phyloP scores from a whole-genome alignment of 495 filamentous ascomycete genomes.

The Aspergillus bertholletiae region DNA sequence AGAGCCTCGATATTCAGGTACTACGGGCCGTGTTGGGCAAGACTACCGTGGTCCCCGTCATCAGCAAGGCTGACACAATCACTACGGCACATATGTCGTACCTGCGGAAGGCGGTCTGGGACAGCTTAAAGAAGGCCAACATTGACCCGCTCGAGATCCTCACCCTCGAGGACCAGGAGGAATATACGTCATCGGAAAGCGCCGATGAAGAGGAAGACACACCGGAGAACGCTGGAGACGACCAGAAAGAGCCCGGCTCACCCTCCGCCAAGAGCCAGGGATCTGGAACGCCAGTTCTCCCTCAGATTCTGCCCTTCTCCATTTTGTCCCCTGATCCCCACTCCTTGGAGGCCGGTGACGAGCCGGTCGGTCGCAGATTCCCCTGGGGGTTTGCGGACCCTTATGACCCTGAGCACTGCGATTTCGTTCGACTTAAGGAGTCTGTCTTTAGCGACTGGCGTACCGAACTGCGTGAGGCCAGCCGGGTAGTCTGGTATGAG shows the following conservation, averaged over 20 bases:
- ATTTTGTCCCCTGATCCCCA: conserved; percentile 90
- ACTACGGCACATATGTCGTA: conserved; percentile 90
- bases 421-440: conserved; percentile 88
- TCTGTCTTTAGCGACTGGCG: conserved; percentile 93
- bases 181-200: conserved; percentile 56
- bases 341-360: conserved; percentile 59
- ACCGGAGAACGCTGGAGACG: conserved; percentile 19
- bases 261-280: conserved; percentile 33
- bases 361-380: conserved; percentile 73
- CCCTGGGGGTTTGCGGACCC: conserved; percentile 97
- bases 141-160: conserved; percentile 88
- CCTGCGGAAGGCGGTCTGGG: conserved; percentile 87
- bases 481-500: conserved; percentile 93
- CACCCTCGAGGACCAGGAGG: conserved; percentile 70
- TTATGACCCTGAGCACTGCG: conserved; percentile 85
- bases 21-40: conserved; percentile 86
- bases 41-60: conserved; percentile 92
- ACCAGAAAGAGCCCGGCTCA: conserved; percentile 27
- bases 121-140: conserved; percentile 77
- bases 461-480: conserved; percentile 84
- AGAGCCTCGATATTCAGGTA: conserved; percentile 87
- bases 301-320: conserved; percentile 71
- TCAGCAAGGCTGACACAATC: conserved; percentile 96
- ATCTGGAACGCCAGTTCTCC: conserved; percentile 17
- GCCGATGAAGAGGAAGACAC: conserved; percentile 50